A percentile compares a stretch with the other conserved stretches of the same genome.
Conservation (phyloP, 1,284 basidiomycete genomes). For the Cutaneotrichosporon sp. region DNA sequence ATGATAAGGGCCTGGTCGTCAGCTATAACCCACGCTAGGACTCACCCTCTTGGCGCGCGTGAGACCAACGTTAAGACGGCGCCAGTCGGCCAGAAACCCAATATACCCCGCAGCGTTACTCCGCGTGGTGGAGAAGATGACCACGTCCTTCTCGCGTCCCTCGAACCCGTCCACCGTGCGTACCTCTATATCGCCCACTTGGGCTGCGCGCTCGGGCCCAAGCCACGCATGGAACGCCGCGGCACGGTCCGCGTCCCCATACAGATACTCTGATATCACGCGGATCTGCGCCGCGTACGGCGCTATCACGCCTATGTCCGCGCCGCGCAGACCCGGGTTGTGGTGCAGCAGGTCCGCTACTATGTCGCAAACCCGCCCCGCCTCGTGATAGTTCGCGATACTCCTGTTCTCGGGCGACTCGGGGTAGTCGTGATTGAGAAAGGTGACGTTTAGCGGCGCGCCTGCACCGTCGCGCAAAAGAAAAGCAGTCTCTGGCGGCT, state of each 20-base stretch:
- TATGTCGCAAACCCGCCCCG: slow-evolving; percentile 66
- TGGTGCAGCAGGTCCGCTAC: slow-evolving; percentile 68
- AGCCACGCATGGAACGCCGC: slow-evolving; percentile 57
- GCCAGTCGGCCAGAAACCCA: slow-evolving; percentile 82
- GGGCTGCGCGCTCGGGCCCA: slow-evolving; percentile 60
- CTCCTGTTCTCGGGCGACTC: slow-evolving; percentile 65
- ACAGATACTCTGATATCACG: slow-evolving; percentile 59
- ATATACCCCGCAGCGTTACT: slow-evolving; percentile 68
- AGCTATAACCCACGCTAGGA: neutral
- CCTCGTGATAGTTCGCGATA: slow-evolving; percentile 68
- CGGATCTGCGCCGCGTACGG: slow-evolving; percentile 78
- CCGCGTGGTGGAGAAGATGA: slow-evolving; percentile 84
- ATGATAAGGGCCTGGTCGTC: slow-evolving; percentile 60
- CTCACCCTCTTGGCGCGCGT: slow-evolving; percentile 66
- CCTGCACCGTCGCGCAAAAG: slow-evolving; percentile 20
- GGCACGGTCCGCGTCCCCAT: slow-evolving; percentile 32
- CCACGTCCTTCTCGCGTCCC: slow-evolving; percentile 84
- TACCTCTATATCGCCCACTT: slow-evolving; percentile 65
- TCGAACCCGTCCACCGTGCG: slow-evolving; percentile 92
- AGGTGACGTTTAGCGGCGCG: slow-evolving; percentile 54
- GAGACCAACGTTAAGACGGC: slow-evolving; percentile 80
- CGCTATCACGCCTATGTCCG: slow-evolving; percentile 79
- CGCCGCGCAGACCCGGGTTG: slow-evolving; percentile 64
- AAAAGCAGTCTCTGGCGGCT: slow-evolving; percentile 57
- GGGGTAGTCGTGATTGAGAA: slow-evolving; percentile 66